Percentiles rank a stretch among this genome's conserved stretches.
phyloP scores from a whole-genome alignment of 2,329 filamentous ascomycete genomes.

The Lachnellula cervina region DNA sequence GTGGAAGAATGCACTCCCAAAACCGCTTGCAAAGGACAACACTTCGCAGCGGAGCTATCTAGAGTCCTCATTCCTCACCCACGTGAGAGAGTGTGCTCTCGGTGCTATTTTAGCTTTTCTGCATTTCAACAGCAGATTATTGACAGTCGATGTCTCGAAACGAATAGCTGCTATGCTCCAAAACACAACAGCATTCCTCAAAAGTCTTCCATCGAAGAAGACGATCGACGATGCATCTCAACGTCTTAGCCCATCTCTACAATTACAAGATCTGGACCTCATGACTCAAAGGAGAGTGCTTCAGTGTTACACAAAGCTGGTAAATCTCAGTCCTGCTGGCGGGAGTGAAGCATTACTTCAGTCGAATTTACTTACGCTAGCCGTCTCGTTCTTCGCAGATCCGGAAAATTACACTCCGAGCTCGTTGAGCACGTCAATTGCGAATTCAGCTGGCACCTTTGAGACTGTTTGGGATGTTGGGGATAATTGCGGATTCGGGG shows the following conservation, averaged over 20 bases:
- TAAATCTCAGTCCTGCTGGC: conserved; percentile 80
- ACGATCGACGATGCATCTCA: conserved; percentile 82
- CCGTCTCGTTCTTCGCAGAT: conserved; percentile 88
- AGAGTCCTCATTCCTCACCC: conserved; percentile 87
- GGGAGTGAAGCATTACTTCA: conserved; percentile 83
- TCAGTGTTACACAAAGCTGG: conserved; percentile 89
- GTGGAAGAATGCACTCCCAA: conserved; percentile 96
- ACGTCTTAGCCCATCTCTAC: conserved; percentile 75
- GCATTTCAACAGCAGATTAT: conserved; percentile 83
- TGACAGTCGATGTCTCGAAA: conserved; percentile 92
- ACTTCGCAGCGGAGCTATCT: conserved; percentile 76
- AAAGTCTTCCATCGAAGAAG: conserved; percentile 76
- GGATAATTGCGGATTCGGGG: conserved; percentile 91
- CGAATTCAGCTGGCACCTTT: conserved; percentile 81
- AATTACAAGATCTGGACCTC: conserved; percentile 82
- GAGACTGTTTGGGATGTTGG: conserved; percentile 93
- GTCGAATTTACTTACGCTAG: conserved; percentile 84
- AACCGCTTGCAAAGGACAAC: conserved; percentile 89
- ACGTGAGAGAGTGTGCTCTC: conserved; percentile 90
- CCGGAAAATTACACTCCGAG: conserved; percentile 82
- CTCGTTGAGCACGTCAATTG: conserved; percentile 85
- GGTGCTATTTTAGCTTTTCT: conserved; percentile 89
- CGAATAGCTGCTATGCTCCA: conserved; percentile 91
- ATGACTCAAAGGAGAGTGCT: conserved; percentile 92
- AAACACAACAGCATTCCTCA: conserved; percentile 87